phyloP scores from a whole-genome alignment of 2,329 filamentous ascomycete species.

The Cercospora zeae-maydis region DNA sequence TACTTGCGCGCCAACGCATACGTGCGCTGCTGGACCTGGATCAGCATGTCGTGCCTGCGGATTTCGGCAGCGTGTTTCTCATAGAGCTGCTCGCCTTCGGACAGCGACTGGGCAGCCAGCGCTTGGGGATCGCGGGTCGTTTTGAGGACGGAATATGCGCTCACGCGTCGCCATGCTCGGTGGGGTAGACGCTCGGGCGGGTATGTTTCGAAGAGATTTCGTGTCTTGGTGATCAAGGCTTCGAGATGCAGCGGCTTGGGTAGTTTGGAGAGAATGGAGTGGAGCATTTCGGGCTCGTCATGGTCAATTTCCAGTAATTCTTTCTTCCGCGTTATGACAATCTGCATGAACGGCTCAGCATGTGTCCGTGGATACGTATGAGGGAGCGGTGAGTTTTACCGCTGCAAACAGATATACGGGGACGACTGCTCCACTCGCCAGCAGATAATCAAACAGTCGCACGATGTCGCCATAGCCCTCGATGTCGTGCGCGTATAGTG shows the following conservation, averaged over 20 bases:
- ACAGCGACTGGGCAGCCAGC: constrained; percentile 55
- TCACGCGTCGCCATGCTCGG: constrained; percentile 67
- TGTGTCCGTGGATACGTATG: not conserved
- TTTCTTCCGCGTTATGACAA: constrained; percentile 72
- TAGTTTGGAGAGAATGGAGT: constrained; percentile 81
- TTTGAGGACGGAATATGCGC: constrained; percentile 75
- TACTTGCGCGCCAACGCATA: constrained; percentile 57
- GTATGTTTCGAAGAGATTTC: constrained; percentile 58
- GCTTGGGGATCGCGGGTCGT: constrained; percentile 60
- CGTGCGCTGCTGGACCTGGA: constrained; percentile 25
- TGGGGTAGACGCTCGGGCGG: constrained; percentile 68
- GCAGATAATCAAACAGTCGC: constrained; percentile 84
- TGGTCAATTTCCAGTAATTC: constrained; percentile 81
- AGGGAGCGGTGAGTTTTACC: constrained; percentile 30
- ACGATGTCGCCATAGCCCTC: constrained; percentile 84
- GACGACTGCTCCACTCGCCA: constrained; percentile 83
- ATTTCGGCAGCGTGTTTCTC: constrained; percentile 69
- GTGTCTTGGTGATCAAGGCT: constrained; percentile 64
- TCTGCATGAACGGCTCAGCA: constrained; percentile 45
- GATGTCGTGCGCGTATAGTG: constrained; percentile 95
- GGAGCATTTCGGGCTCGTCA: constrained; percentile 89
- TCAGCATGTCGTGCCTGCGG: constrained; percentile 41
- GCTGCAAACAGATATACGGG: constrained; percentile 85
- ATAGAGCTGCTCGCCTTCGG: constrained; percentile 67
- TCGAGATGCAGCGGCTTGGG: constrained; percentile 80